Conservation (phyloP, 2,329 filamentous ascomycete species). For the Colletotrichum higginsianum region DNA sequence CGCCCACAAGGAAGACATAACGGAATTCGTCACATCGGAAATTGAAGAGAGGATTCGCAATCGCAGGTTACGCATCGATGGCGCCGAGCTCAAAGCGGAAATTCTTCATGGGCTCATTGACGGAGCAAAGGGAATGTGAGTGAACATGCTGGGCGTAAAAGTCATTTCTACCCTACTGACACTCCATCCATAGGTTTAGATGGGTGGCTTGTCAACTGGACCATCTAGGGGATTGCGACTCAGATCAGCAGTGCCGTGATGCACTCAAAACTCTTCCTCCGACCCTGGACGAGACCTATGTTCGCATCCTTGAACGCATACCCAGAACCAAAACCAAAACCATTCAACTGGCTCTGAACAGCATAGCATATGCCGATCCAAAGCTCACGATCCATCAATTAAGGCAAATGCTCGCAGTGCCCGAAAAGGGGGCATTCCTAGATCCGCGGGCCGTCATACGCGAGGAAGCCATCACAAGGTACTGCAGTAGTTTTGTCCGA, state of each 20-base stretch:
- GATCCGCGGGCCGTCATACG: not conserved
- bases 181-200: not conserved
- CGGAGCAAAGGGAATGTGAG: conserved; percentile 7
- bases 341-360: not conserved
- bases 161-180: not conserved
- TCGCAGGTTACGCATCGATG: not conserved
- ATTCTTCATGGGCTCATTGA: not conserved
- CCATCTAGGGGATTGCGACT: conserved; percentile 1
- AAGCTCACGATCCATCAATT: not conserved
- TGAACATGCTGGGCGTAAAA: fast-evolving
- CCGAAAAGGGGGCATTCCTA: not conserved
- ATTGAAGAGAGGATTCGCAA: not conserved
- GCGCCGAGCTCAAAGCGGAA: not conserved
- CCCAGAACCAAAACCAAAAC: fast-evolving
- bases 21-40: conserved; percentile 9
- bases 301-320: conserved; percentile 1
- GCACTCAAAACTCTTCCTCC: not conserved
- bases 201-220: conserved; percentile 33
- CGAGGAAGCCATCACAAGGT: not conserved
- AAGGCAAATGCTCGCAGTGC: not conserved
- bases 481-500: conserved; percentile 7
- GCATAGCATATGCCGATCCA: not conserved
- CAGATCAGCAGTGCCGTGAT: conserved; percentile 5
- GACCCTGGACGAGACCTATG: not conserved
- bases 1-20: conserved; percentile 12